phyloP scores from a whole-genome alignment of 1,284 basidiomycete species.

The Puccinia coronata region DNA sequence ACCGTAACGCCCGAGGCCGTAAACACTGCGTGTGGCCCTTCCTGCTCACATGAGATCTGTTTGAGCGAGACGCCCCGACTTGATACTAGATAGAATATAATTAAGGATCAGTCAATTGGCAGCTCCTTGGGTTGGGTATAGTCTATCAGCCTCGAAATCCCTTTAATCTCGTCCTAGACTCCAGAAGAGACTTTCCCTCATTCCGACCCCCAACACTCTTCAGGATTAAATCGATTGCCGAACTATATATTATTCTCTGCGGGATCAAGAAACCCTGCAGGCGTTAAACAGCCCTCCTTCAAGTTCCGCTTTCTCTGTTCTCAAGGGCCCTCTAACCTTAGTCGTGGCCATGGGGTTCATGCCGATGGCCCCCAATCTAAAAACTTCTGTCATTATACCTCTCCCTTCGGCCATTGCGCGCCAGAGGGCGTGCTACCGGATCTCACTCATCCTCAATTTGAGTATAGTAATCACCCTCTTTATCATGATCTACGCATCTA shows the following conservation, averaged over 20 bases:
- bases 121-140: not conserved
- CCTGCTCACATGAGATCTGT: not conserved
- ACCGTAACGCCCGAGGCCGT: not conserved
- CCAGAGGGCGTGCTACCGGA: slow-evolving; percentile 15
- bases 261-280: not conserved
- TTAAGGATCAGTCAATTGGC: not conserved
- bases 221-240: not conserved
- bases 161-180: not conserved
- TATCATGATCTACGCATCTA: slow-evolving; percentile 31
- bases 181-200: not conserved
- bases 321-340: not conserved
- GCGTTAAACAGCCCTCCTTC: not conserved
- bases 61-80: slow-evolving; percentile 2
- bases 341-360: slow-evolving; percentile 2
- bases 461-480: slow-evolving; percentile 16
- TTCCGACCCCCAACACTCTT: not conserved
- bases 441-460: slow-evolving; percentile 17
- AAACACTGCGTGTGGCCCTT: not conserved
- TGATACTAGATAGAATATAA: not conserved
- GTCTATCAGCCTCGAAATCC: not conserved
- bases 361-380: not conserved
- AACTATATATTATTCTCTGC: not conserved
- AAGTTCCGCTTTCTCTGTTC: not conserved
- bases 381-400: slow-evolving; percentile 18
- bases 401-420: not conserved